Conservation (phyloP, 805 yeast genomes). For the Ogataea chonburiensis region DNA sequence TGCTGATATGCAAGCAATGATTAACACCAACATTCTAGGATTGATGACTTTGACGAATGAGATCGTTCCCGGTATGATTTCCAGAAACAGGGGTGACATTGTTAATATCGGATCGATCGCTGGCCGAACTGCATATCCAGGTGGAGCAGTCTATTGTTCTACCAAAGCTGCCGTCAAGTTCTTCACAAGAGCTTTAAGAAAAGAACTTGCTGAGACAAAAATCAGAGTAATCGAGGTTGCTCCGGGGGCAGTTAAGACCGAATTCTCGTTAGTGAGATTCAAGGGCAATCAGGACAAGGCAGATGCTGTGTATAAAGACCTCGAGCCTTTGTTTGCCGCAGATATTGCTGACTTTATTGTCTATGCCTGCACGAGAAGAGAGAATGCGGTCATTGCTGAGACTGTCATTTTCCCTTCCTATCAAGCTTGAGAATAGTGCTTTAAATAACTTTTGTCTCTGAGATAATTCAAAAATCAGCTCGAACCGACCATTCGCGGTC, state of each 20-base stretch:
- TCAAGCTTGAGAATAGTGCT: slow-evolving; percentile 2
- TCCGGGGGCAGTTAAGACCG: slow-evolving; percentile 72
- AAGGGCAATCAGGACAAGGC: slow-evolving; percentile 56
- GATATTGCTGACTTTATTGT: slow-evolving; percentile 63
- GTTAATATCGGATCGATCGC: slow-evolving; percentile 70
- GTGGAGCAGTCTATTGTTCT: slow-evolving; percentile 70
- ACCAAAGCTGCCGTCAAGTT: slow-evolving; percentile 63
- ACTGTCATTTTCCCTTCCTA: slow-evolving; percentile 28
- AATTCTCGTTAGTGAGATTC: slow-evolving; percentile 59
- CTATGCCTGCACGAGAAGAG: slow-evolving; percentile 54
- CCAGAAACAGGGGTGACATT: slow-evolving; percentile 51
- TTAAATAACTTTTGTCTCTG: neutral
- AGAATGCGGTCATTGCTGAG: slow-evolving; percentile 65
- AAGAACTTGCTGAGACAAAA: slow-evolving; percentile 41
- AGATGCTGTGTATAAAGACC: slow-evolving; percentile 52
- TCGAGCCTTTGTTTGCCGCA: slow-evolving; percentile 54
- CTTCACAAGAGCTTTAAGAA: slow-evolving; percentile 39
- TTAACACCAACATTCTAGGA: slow-evolving; percentile 48
- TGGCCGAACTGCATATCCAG: slow-evolving; percentile 68
- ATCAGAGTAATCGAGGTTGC: slow-evolving; percentile 65
- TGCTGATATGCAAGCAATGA: slow-evolving; percentile 42
- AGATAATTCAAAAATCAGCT: neutral
- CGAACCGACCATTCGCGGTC: too few species aligned
- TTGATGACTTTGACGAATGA: slow-evolving; percentile 45
- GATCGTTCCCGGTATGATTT: slow-evolving; percentile 41